phyloP scores from a whole-genome alignment of 257 asterid species.

The Prunella vulgaris region DNA sequence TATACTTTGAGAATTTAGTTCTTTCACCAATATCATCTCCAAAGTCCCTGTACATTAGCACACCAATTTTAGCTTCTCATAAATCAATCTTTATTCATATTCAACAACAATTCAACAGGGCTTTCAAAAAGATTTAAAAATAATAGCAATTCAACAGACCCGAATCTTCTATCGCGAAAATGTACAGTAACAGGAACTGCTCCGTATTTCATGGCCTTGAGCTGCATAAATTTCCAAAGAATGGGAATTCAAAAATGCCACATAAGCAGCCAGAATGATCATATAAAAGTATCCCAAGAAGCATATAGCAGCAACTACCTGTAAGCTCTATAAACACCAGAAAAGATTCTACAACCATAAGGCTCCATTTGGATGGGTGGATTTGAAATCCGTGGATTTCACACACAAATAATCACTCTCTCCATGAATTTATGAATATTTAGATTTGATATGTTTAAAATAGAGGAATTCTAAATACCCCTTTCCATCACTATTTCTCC shows the following conservation, averaged over 20 bases:
- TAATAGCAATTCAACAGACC: too few relatives aligned
- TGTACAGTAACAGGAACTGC: constrained; percentile 54
- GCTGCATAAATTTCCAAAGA: constrained; percentile 24
- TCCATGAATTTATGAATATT: too few relatives aligned
- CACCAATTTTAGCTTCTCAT: constrained; percentile 12
- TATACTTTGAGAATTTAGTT: constrained; percentile 37
- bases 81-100: neutral
- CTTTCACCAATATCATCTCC: constrained; percentile 25
- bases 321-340: neutral
- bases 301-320: neutral
- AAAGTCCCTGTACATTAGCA: constrained; percentile 35
- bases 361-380: too few relatives aligned
- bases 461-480: too few relatives aligned
- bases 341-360: neutral
- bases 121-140: too few relatives aligned
- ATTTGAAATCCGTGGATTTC: too few relatives aligned
- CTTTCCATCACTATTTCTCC: too few relatives aligned
- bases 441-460: too few relatives aligned
- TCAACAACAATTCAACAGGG: constrained; percentile 26
- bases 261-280: neutral
- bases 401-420: too few relatives aligned
- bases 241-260: neutral
- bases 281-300: neutral
- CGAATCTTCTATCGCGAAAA: constrained; percentile 30
- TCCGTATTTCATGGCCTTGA: constrained; percentile 73